phyloP scores from a whole-genome alignment of 768 basidiomycete genomes.

The Leucosporidium yakuticum region DNA sequence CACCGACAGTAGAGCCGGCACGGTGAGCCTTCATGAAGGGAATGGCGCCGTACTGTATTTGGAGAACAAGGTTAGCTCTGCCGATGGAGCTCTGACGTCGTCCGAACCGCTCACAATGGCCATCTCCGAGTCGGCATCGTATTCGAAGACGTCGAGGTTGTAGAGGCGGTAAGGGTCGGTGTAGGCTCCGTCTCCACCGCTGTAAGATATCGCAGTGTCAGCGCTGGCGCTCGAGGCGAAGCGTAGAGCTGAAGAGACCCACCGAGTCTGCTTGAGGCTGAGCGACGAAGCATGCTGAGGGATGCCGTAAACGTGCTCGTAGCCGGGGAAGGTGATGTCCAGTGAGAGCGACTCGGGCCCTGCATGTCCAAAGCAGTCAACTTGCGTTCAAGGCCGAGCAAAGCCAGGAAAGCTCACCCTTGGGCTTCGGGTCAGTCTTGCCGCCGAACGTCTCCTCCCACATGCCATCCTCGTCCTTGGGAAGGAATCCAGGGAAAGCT shows the following conservation, averaged over 20 bases:
- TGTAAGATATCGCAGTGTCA: constrained; percentile 30
- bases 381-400: background rate
- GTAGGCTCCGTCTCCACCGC: constrained; percentile 68
- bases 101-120: constrained; percentile 28
- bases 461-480: constrained; percentile 70
- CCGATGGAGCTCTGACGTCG: background rate
- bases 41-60: constrained; percentile 86
- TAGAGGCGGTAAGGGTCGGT: constrained; percentile 89
- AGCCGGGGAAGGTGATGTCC: constrained; percentile 88
- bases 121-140: constrained; percentile 57
- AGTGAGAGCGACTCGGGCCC: constrained; percentile 90
- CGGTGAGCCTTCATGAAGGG: constrained; percentile 92
- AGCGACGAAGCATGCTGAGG: constrained; percentile 91
- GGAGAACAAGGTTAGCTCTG: constrained; percentile 52
- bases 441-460: constrained; percentile 84
- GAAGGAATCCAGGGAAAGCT: constrained; percentile 51
- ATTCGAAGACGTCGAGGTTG: constrained; percentile 95
- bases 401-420: constrained; percentile 54
- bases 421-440: constrained; percentile 91
- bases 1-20: constrained; percentile 73
- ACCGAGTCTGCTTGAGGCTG: constrained; percentile 71
- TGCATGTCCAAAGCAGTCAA: constrained; percentile 41
- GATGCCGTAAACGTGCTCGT: constrained; percentile 87
- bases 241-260: background rate
- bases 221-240: background rate